Evolutionary conservation across 345 rosid species (phyloP), one percentile per base, ranked within the genome.

Genomic region (Mangifera indica): DNA sequence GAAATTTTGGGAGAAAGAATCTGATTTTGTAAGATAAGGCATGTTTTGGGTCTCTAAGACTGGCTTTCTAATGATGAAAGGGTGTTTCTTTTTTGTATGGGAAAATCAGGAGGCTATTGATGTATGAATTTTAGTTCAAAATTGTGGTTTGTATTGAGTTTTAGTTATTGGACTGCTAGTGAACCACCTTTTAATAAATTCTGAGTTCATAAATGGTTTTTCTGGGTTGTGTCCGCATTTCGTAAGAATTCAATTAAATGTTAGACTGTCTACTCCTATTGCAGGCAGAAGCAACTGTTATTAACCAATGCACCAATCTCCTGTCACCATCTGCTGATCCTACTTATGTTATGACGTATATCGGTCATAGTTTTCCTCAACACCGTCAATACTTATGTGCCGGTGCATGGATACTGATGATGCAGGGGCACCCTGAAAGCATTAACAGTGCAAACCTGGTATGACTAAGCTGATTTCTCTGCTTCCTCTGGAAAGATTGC

Each of bases 371-470:
- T 81, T 95, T 91, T 73, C 86, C 83, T 81, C 83, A 80, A 77
- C 99, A 95, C 69, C 89, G 98, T 46, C 90, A 88, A 26, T 89
- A 91, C 83, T 82, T 95, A 45, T 95, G 99, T 78, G 93, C 98
- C 75, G 99, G 99, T 63, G 94, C 99, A 64, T 92, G 98, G 91
- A 84, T 88, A 78, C 82, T 95, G 83, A 95, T 91, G 98, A 95
- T 91, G 98, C 96, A 87, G 74, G 93, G 93, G 72, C 98, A 80
- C 75, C 93, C 91, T 76, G 99, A 95, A 74, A 92, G 83, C 74
- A 89, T 95, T 74, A 95, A 92, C 78, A 88, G 91, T 79, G 81
- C 83, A 72, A 88, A 91, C 83, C 84, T 95, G 92, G 99, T 95
- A 83, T 37, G 73, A 44, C 55, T 70, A 21, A 58, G 9, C 59